Base-by-base conservation (phyloP, 1,139 yeast species). In the Lodderomyces pseudojiufengensis region DNA sequence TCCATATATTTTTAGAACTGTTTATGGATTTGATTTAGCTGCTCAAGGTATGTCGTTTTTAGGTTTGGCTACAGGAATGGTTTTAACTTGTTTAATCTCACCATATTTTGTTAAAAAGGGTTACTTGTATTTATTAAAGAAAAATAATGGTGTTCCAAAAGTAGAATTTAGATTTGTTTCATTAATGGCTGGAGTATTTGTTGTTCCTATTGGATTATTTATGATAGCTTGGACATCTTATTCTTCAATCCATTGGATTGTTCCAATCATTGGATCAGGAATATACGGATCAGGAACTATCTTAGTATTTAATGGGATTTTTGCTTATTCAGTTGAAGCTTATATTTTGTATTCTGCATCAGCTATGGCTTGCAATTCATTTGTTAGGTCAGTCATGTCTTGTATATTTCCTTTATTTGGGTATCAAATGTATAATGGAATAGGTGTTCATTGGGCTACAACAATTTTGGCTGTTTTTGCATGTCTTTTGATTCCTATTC, bases 1-100 rank as follows among this genome's bases (percentile, higher is more conserved):
- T 48, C 86, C 86, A 1, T 71, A 72, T 41, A 73, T 74, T 16
- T 78, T 73, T 48, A 48, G 54, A 9, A 63, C 64, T 4, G 71
- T 75, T 1, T 80, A 75, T 48, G 48, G 53, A 9, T 76, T 78
- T 47, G 46, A 51, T 9, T 54, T 65, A 9, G 47, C 48, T 23
- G 48, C 46, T 26, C 54, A 57, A 25, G 84, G 83, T 10, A 55
- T 77, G 37, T 58, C 80, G 1, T 80, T 78, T 47, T 35, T 78
- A 12, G 81, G 83, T 2, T 49, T 78, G 29, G 52, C 75, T 20
- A 51, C 64, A 4, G 86, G 85, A 7, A 64, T 73, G 59, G 35
- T 59, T 1, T 7, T 64, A 1, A 50, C 57, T 3, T 53, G 59
- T 9, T 32, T 53, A 9, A 25, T 47, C 4, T 43, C 55, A 10